A percentile compares a stretch with the other conserved stretches of the same genome.
Conservation (phyloP, 2,329 filamentous ascomycete genomes). For the Aspergillus quadricinctus region DNA sequence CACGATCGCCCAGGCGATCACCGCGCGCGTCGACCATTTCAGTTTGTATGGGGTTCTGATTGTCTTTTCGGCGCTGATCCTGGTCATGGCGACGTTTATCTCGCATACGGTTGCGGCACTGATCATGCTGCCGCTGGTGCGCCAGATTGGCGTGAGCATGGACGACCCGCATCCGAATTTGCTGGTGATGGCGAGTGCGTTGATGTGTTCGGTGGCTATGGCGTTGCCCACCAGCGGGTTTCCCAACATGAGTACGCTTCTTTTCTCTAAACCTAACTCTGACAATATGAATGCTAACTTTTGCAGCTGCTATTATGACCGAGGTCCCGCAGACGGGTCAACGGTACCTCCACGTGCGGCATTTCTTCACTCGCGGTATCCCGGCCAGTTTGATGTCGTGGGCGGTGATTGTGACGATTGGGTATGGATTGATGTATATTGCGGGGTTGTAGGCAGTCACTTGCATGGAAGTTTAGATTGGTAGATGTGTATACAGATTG, state of each 20-base stretch:
- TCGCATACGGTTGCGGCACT: conserved; percentile 94
- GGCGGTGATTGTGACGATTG: conserved; percentile 76
- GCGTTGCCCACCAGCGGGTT: conserved; percentile 92
- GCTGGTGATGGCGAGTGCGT: conserved; percentile 86
- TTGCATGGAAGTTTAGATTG: neutral
- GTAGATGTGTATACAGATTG: neutral
- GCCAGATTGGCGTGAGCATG: conserved; percentile 80
- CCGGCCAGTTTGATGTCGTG: conserved; percentile 81
- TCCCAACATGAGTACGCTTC: conserved; percentile 94
- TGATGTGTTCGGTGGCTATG: conserved; percentile 99
- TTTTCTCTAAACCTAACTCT: too few species aligned
- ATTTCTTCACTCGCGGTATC: conserved; percentile 92
- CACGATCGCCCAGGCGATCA: conserved; percentile 77
- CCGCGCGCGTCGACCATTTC: conserved; percentile 66
- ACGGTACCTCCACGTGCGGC: conserved; percentile 83
- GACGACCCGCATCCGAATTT: conserved; percentile 87
- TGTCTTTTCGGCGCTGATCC: conserved; percentile 77
- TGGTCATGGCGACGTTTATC: conserved; percentile 96
- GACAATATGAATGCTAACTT: conserved; percentile 8
- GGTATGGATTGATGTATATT: conserved; percentile 83
- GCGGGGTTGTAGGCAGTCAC: conserved; percentile 49
- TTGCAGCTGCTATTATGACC: conserved; percentile 93
- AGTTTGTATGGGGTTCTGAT: conserved; percentile 81
- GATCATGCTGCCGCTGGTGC: conserved; percentile 88
- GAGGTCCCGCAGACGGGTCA: conserved; percentile 88